These are phyloP conservation scores for Tricholoma flavovirens DNA, from an alignment of 768 basidiomycete species.

Conservation along the genomic window DNA sequence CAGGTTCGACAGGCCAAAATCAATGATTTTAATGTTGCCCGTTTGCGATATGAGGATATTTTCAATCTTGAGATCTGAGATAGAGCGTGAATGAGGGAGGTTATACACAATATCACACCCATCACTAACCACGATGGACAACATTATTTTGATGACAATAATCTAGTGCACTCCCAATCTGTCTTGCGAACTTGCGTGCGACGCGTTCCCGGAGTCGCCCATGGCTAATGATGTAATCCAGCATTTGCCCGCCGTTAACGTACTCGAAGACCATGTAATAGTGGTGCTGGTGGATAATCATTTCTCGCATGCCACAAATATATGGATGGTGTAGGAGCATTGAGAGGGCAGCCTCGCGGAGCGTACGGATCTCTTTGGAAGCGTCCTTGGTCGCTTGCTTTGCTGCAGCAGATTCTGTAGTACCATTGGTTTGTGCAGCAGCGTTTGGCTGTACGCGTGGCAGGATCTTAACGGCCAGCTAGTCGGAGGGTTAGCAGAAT, in stretches of 20 bases:
- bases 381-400: slow-evolving; percentile 86
- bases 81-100: slow-evolving; percentile 1
- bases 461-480: slow-evolving; percentile 99
- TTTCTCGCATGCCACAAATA: slow-evolving; percentile 98
- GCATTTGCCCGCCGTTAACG: slow-evolving; percentile 98
- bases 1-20: slow-evolving; percentile 96
- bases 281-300: slow-evolving; percentile 96
- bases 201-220: slow-evolving; percentile 92
- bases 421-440: slow-evolving; percentile 39
- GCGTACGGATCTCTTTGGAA: slow-evolving; percentile 92
- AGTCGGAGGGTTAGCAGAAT: not conserved
- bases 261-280: slow-evolving; percentile 99
- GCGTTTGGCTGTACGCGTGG: slow-evolving; percentile 73
- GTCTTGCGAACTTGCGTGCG: slow-evolving; percentile 94
- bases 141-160: slow-evolving; percentile 98
- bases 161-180: slow-evolving; percentile 93
- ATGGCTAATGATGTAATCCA: slow-evolving; percentile 99
- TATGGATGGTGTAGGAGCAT: slow-evolving; percentile 97
- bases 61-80: slow-evolving; percentile 91
- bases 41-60: slow-evolving; percentile 98
- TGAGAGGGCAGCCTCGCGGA: slow-evolving; percentile 92
- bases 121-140: slow-evolving; percentile 76
- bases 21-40: slow-evolving; percentile 99
- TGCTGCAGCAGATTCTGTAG: slow-evolving; percentile 43
- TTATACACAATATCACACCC: not conserved